Conservation (phyloP, 257 asterid genomes). For the Solanum chilense region DNA sequence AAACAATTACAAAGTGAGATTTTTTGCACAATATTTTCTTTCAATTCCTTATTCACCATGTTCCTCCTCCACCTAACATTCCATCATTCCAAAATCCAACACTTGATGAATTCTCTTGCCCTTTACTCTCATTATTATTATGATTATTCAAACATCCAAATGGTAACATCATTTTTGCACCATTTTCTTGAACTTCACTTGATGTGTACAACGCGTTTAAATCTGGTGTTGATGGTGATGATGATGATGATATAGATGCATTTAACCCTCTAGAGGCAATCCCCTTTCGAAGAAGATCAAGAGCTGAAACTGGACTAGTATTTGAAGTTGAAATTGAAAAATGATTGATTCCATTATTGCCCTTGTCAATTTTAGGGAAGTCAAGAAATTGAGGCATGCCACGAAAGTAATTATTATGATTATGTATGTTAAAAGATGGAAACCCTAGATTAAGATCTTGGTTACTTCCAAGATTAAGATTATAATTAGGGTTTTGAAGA, state of each 20-base stretch:
- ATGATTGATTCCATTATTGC: neutral
- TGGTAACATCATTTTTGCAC: constrained; percentile 37
- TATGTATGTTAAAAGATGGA: neutral
- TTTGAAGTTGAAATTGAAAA: constrained; percentile 6
- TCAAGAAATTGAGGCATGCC: constrained; percentile 30
- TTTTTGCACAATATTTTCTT: neutral
- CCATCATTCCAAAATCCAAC: constrained; percentile 56
- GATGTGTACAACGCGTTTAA: constrained; percentile 16
- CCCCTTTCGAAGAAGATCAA: constrained; percentile 37
- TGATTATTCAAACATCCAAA: constrained; percentile 27
- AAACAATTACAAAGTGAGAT: neutral
- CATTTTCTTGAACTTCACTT: constrained; percentile 17
- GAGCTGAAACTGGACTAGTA: constrained; percentile 23
- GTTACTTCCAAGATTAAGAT: constrained; percentile 20
- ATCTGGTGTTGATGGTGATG: constrained; percentile 6
- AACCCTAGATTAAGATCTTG: constrained; percentile 55
- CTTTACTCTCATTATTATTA: constrained; percentile 20
- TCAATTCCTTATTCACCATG: constrained; percentile 22
- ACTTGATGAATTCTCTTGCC: constrained; percentile 33
- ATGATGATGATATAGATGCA: constrained; percentile 9
- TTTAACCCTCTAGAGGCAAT: constrained; percentile 18
- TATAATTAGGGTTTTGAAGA: constrained; percentile 23
- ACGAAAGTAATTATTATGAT: constrained; percentile 1
- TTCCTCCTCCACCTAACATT: constrained; percentile 52
- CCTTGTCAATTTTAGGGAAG: constrained; percentile 26